These are phyloP conservation scores for Ocimum tenuiflorum DNA, from an alignment of 257 asterid species.

Conservation along the genomic window DNA sequence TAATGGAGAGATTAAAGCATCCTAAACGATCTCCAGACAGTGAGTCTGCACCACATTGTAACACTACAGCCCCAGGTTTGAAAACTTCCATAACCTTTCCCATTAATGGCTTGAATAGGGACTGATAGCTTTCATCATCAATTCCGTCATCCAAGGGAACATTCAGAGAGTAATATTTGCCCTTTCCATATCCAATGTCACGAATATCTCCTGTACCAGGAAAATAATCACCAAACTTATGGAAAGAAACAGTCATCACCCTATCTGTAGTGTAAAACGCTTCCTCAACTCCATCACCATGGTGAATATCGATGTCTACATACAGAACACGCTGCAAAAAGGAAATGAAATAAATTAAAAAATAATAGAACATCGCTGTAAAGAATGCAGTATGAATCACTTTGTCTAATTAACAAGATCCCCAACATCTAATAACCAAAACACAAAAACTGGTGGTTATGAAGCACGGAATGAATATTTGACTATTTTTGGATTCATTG, in stretches of 20 bases:
- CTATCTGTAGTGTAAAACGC: slow-evolving; percentile 66
- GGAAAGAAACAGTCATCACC: slow-evolving; percentile 64
- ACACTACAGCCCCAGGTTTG: slow-evolving; percentile 53
- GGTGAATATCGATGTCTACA: slow-evolving; percentile 60
- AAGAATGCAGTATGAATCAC: neutral
- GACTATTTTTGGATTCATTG: no score
- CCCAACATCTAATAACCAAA: neutral
- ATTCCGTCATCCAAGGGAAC: slow-evolving; percentile 63
- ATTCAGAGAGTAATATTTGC: slow-evolving; percentile 55
- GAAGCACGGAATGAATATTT: no score
- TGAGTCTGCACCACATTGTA: slow-evolving; percentile 66
- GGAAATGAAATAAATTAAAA: neutral
- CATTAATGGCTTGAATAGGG: slow-evolving; percentile 53
- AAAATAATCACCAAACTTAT: slow-evolving; percentile 59
- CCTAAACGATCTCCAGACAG: slow-evolving; percentile 59
- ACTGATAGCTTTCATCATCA: slow-evolving; percentile 58
- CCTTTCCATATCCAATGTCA: slow-evolving; percentile 52
- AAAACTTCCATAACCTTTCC: slow-evolving; percentile 57
- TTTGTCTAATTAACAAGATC: slow-evolving; percentile 12
- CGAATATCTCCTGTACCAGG: slow-evolving; percentile 64
- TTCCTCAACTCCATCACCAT: slow-evolving; percentile 64
- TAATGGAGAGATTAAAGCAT: slow-evolving; percentile 56
- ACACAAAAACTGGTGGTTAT: neutral
- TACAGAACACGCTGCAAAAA: slow-evolving; percentile 52
- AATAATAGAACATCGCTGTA: neutral